Evolutionary conservation across 1,284 basidiomycete genomes (phyloP).

Genomic region (Albatrellus sp.): DNA sequence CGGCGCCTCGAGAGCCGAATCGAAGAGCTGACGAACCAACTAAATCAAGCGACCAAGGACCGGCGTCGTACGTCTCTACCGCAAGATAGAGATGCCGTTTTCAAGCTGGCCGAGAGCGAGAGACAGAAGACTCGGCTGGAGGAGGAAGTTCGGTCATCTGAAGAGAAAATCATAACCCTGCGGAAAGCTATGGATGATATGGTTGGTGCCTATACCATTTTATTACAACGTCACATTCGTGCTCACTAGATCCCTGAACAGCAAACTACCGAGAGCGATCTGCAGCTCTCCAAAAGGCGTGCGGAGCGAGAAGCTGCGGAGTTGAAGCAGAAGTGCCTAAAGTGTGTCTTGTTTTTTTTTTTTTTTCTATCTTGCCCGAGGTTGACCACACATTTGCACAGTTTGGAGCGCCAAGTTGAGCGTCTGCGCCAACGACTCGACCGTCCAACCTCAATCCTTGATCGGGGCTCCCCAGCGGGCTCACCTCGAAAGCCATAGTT

Average conservation of each 20-base stretch:
- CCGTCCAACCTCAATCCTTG: conserved; percentile 19
- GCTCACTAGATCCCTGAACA: conserved; percentile 15
- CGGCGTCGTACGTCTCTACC: conserved; percentile 32
- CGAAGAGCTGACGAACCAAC: conserved; percentile 58
- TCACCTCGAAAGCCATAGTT: conserved; percentile 14
- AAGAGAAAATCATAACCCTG: conserved; percentile 41
- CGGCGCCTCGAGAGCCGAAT: conserved; percentile 55
- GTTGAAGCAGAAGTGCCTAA: conserved; percentile 56
- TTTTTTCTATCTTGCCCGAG: conserved; percentile 4
- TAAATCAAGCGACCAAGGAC: conserved; percentile 39
- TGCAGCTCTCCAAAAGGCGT: conserved; percentile 60
- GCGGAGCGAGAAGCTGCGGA: conserved; percentile 67
- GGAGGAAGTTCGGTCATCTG: conserved; percentile 49
- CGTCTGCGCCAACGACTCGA: conserved; percentile 49
- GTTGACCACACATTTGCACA: conserved; percentile 15
- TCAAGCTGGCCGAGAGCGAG: conserved; percentile 47
- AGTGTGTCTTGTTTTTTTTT: conserved; percentile 27
- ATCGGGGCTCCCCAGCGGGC: conserved; percentile 19
- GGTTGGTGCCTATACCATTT: conserved; percentile 24
- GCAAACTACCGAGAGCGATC: conserved; percentile 60
- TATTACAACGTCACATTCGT: neutral
- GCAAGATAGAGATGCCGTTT: conserved; percentile 37
- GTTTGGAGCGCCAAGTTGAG: conserved; percentile 60
- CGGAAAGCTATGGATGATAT: conserved; percentile 46
- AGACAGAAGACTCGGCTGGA: conserved; percentile 48